phyloP scores from a whole-genome alignment of 495 filamentous ascomycete genomes.

The Penicillium fimorum region DNA sequence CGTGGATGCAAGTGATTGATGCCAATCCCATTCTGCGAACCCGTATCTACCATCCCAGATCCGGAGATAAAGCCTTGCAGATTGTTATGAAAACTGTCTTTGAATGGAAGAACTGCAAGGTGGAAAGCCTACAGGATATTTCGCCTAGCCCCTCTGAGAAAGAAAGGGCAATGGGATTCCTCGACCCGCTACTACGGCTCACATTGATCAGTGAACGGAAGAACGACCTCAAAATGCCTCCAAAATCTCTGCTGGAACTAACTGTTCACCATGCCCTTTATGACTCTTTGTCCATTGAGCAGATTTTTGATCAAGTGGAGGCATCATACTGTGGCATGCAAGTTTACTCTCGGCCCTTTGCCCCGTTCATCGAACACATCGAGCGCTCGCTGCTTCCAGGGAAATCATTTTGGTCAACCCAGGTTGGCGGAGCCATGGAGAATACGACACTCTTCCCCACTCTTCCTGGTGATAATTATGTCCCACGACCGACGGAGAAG shows the following conservation, averaged over 20 bases:
- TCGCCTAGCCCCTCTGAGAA: not conserved
- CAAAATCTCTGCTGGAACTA: not conserved
- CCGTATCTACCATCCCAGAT: not conserved
- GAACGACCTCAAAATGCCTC: not conserved
- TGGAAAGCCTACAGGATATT: not conserved
- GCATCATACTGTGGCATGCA: not conserved
- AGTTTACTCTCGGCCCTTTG: not conserved
- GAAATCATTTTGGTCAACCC: not conserved
- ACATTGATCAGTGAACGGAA: not conserved
- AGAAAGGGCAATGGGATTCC: not conserved
- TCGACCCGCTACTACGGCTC: not conserved
- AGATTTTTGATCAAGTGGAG: not conserved
- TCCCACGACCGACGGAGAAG: not conserved
- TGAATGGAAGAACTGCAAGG: not conserved
- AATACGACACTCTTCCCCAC: not conserved
- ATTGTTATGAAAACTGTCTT: not conserved
- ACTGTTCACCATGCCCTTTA: not conserved
- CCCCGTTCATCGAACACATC: not conserved
- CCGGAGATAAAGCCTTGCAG: not conserved
- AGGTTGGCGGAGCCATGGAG: not conserved
- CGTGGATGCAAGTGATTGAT: not conserved
- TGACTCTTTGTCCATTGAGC: not conserved
- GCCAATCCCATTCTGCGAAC: not conserved
- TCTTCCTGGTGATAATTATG: not conserved
- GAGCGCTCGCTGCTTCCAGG: not conserved